Evolutionary conservation across 352 stramenopile species (phyloP), one percentile per base, ranked within the genome.

Genomic region (Phytophthora pluvialis): DNA sequence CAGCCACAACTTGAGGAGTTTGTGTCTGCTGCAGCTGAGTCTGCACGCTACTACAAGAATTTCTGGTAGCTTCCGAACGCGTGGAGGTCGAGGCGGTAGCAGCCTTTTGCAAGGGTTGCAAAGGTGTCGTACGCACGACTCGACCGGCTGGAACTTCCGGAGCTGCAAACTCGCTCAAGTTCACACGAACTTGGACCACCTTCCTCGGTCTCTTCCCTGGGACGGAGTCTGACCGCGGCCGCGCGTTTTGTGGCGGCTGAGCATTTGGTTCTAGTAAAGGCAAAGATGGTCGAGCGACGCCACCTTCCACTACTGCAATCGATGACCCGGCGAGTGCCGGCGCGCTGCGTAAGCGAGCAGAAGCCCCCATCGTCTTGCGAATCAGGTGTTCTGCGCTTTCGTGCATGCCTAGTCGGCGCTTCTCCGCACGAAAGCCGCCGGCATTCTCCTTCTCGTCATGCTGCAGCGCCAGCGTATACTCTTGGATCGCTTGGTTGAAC

Each of bases 401-500:
- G 11, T 73, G 54, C 53, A 69, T 60, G 3, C 54, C 68, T 25
- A 64, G 40, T 15, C 60, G 64, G 5, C 60, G 35, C 18, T 67
- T 75, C 7, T 80, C 64, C 11, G 33, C 44, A 11, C 67, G 60
- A 26, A 74, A 76, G 1, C 68, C 60, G 16, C 55, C 52, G 5
- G 74, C 60, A 16, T 59, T 82, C 31, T 87, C 81, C 38, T 72
- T 77, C 25, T 89, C 82, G 54, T 94, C 83, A 57, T 88, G 75
- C 32, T 90, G 62, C 12, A 92, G 61, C 9, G 85, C 85, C 31
- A 92, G 80, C 21, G 75, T 86, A 58, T 92, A 92, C 35, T 91
- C 85, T 50, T 90, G 74, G 63, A 91, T 94, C 2, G 85, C 83
- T 67, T 85, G 74, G 18, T 83, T 68, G 56, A 88, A 91, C 45